Percentiles rank a stretch among this genome's conserved stretches.
These are phyloP conservation scores for Yamadazyma akitaensis DNA, from an alignment of 805 yeast genomes.

Conservation along the genomic window DNA sequence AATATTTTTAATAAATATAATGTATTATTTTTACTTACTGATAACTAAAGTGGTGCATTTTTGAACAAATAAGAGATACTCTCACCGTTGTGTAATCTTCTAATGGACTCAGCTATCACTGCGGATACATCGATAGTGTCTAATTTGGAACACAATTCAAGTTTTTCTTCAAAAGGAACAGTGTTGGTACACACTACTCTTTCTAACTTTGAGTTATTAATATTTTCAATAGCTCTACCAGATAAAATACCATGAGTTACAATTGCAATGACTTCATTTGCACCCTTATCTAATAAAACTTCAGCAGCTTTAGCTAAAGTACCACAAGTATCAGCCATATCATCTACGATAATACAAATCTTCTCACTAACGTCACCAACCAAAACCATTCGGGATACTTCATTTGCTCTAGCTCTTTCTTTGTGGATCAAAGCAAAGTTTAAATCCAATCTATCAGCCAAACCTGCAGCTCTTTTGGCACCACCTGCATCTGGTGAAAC, in stretches of 20 bases:
- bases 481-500: conserved; percentile 99
- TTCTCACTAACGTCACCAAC: conserved; percentile 91
- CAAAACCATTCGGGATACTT: conserved; percentile 89
- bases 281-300: conserved; percentile 74
- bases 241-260: conserved; percentile 95
- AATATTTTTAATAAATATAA: background rate
- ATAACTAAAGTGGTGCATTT: conserved; percentile 41
- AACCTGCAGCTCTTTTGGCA: conserved; percentile 92
- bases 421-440: conserved; percentile 95
- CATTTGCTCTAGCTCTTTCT: conserved; percentile 93
- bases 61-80: conserved; percentile 83
- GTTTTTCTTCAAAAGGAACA: conserved; percentile 72
- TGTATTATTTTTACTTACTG: background rate
- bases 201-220: conserved; percentile 63
- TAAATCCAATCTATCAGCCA: conserved; percentile 88
- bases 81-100: conserved; percentile 96
- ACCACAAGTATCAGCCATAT: conserved; percentile 99
- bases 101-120: conserved; percentile 86
- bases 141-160: conserved; percentile 59
- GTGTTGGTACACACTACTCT: conserved; percentile 90
- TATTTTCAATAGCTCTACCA: conserved; percentile 73
- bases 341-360: conserved; percentile 85
- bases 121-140: conserved; percentile 83
- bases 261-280: conserved; percentile 82
- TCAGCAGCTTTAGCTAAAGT: conserved; percentile 95